Evolutionary conservation across 2,329 filamentous ascomycete genomes (phyloP).

Genomic region (Ascochyta pisi): DNA sequence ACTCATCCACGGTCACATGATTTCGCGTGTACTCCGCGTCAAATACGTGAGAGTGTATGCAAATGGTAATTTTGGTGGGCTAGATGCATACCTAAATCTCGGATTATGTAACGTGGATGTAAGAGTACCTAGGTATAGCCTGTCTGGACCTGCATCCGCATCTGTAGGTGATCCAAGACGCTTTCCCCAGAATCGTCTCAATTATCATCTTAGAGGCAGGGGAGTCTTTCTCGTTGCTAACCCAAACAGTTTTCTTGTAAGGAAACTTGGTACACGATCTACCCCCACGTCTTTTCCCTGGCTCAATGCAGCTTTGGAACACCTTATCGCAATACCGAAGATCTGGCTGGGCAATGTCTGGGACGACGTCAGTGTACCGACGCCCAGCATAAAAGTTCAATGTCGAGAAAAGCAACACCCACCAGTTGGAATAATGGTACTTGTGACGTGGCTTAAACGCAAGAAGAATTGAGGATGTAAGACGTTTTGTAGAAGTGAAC

Average conservation of each 20-base stretch:
- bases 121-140: too few relatives aligned
- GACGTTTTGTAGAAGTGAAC: background rate
- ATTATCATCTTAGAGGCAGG: too few relatives aligned
- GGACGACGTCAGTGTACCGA: conserved; percentile 1
- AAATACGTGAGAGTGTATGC: background rate
- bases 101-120: too few relatives aligned
- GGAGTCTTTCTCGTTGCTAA: too few relatives aligned
- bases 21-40: background rate
- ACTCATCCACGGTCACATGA: background rate
- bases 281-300: background rate
- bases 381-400: background rate
- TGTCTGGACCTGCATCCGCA: too few relatives aligned
- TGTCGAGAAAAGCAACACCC: background rate
- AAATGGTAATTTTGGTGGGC: background rate
- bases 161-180: too few relatives aligned
- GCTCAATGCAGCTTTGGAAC: background rate
- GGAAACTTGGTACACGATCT: background rate
- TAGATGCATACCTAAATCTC: too few relatives aligned
- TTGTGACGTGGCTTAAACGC: too few relatives aligned
- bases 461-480: background rate
- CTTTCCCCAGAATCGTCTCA: too few relatives aligned
- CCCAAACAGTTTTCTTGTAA: too few relatives aligned
- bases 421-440: background rate
- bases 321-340: background rate
- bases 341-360: background rate